Conservation (phyloP, 2,329 filamentous ascomycete species). For the Podosphaera fusca region DNA sequence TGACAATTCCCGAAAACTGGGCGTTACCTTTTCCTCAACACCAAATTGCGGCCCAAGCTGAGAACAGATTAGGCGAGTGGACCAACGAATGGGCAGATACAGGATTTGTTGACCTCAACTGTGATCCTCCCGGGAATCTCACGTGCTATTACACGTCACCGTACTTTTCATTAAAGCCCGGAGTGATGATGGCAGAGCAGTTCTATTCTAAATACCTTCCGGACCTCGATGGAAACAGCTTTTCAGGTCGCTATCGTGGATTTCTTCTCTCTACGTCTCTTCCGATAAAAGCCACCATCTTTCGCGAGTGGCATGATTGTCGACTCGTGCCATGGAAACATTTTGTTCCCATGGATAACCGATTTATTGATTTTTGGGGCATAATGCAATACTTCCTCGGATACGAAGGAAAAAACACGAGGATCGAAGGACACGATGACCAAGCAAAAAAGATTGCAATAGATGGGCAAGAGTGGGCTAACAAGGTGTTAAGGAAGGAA, state of each 20-base stretch:
- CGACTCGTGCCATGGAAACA: conserved; percentile 57
- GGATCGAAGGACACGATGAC: conserved; percentile 19
- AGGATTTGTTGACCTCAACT: conserved; percentile 20
- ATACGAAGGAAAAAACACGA: conserved; percentile 23
- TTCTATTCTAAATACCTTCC: conserved; percentile 45
- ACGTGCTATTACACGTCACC: conserved; percentile 21
- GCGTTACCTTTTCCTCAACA: conserved; percentile 26
- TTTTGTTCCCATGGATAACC: conserved; percentile 61
- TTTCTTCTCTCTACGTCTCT: conserved; percentile 47
- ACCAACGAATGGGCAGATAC: conserved; percentile 15
- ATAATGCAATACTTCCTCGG: conserved; percentile 57
- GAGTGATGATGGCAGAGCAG: conserved; percentile 31
- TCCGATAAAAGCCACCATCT: conserved; percentile 58
- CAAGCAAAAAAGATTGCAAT: conserved; percentile 42
- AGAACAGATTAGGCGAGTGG: conserved; percentile 20
- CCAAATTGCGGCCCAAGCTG: conserved; percentile 20
- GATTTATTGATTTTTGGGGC: conserved; percentile 48
- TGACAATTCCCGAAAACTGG: conserved; percentile 25
- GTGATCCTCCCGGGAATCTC: conserved; percentile 23
- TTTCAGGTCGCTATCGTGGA: conserved; percentile 43
- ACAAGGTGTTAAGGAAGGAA: conserved; percentile 44
- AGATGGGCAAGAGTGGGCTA: conserved; percentile 48
- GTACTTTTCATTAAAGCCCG: conserved; percentile 21
- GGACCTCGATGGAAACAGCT: conserved; percentile 56
- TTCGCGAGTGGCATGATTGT: conserved; percentile 60